Evolutionary conservation across 345 rosid species (phyloP).

Genomic region (Euphorbia tirucalli): DNA sequence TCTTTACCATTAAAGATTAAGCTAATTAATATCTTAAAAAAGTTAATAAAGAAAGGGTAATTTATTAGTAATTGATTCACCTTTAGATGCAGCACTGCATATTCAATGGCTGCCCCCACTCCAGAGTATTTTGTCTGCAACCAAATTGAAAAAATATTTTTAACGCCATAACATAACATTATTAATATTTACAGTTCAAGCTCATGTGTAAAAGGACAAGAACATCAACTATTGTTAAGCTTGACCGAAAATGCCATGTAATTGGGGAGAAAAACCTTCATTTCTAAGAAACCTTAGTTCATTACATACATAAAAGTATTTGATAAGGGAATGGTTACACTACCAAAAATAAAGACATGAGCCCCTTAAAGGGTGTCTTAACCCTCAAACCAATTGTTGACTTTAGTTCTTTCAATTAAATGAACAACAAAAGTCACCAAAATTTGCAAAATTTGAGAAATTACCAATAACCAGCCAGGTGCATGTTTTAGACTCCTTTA

Average conservation of each 20-base stretch:
- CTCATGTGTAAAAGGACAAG: background rate
- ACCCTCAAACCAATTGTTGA: background rate
- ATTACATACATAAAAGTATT: background rate
- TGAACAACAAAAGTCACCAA: no score
- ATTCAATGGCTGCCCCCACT: conserved; percentile 93
- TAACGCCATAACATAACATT: background rate
- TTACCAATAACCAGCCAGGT: no score
- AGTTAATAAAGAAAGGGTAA: background rate
- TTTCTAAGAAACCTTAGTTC: background rate
- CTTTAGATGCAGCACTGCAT: conserved; percentile 85
- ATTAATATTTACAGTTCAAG: background rate
- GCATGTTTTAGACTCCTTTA: no score
- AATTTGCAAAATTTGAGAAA: no score
- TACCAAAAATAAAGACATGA: background rate
- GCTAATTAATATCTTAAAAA: conserved; percentile 4
- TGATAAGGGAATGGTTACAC: background rate
- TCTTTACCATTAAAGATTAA: background rate
- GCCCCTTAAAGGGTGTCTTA: background rate
- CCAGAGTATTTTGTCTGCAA: conserved; percentile 66
- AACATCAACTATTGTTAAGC: background rate
- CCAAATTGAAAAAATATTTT: background rate
- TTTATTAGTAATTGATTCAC: conserved; percentile 30
- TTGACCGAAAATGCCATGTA: background rate
- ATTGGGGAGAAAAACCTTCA: background rate
- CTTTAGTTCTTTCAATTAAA: background rate